These are phyloP conservation scores for Tuber magnatum DNA, from an alignment of 495 filamentous ascomycete species.

Conservation along the genomic window DNA sequence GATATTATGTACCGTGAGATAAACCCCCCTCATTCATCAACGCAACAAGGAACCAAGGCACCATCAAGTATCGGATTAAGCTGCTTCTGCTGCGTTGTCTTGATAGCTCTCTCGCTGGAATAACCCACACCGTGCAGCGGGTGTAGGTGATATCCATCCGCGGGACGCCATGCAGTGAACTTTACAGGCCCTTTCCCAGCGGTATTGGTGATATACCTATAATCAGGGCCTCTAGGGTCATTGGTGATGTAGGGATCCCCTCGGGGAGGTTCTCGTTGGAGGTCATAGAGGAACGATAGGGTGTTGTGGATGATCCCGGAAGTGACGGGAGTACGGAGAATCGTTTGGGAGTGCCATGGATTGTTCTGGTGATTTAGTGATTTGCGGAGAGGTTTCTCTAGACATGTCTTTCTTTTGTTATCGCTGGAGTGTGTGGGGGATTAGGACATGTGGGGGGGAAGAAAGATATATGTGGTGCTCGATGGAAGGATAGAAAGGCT, in stretches of 20 bases:
- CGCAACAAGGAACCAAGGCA: conserved; percentile 71
- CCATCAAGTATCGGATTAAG: conserved; percentile 67
- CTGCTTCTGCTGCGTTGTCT: conserved; percentile 60
- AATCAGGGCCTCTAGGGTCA: conserved; percentile 75
- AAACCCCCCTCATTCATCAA: conserved; percentile 63
- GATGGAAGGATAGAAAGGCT: too few relatives aligned
- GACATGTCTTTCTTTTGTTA: too few relatives aligned
- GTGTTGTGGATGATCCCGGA: too few relatives aligned
- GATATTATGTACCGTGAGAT: conserved; percentile 70
- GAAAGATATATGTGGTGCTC: too few relatives aligned
- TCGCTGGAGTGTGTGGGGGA: too few relatives aligned
- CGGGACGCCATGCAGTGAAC: conserved; percentile 70
- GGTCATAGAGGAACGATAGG: too few relatives aligned
- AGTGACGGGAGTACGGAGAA: too few relatives aligned
- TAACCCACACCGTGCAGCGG: conserved; percentile 51
- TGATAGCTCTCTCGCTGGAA: conserved; percentile 48
- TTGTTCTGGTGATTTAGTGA: too few relatives aligned
- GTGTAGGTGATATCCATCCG: conserved; percentile 84
- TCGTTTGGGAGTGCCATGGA: too few relatives aligned
- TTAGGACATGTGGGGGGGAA: too few relatives aligned
- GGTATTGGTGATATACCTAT: conserved; percentile 63
- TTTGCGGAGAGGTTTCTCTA: too few relatives aligned
- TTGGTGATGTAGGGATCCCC: conserved; percentile 65
- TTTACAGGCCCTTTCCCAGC: conserved; percentile 48
- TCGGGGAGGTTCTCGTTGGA: conserved; percentile 65